phyloP scores from a whole-genome alignment of 108 stramenopile genomes.

The Nitzschia putrida region DNA sequence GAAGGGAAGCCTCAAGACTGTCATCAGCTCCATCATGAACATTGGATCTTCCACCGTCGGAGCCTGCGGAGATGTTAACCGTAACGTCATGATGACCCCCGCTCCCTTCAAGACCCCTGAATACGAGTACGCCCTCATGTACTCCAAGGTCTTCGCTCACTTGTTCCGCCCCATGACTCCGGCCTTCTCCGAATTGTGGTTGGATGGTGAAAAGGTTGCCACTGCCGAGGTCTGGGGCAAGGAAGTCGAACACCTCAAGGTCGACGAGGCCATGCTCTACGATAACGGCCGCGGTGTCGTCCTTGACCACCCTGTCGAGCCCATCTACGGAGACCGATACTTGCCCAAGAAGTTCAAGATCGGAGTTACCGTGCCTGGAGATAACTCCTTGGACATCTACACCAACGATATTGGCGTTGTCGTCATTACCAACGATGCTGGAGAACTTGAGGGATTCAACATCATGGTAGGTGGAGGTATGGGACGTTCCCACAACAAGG shows the following conservation, averaged over 20 bases:
- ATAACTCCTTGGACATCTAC: constrained; percentile 96
- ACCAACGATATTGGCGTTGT: constrained; percentile 96
- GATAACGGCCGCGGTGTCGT: constrained; percentile 89
- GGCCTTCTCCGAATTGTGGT: constrained; percentile 94
- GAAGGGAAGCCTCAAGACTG: constrained; percentile 94
- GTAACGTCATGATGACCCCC: constrained; percentile 95
- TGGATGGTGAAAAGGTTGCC: constrained; percentile 95
- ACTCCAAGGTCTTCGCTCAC: constrained; percentile 89
- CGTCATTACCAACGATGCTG: constrained; percentile 70
- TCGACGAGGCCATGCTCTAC: constrained; percentile 74
- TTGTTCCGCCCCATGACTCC: constrained; percentile 92
- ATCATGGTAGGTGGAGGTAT: constrained; percentile 97
- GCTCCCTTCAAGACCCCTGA: constrained; percentile 82
- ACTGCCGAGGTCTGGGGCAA: constrained; percentile 89
- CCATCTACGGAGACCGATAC: constrained; percentile 95
- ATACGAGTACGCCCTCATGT: constrained; percentile 83
- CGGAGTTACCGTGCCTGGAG: constrained; percentile 93
- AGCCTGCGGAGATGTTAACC: constrained; percentile 96
- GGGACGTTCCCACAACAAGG: constrained; percentile 98
- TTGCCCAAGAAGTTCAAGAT: constrained; percentile 99
- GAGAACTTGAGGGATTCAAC: constrained; percentile 91
- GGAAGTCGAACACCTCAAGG: constrained; percentile 70
- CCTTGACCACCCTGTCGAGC: constrained; percentile 85
- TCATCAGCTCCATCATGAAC: constrained; percentile 95
- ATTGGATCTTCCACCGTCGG: constrained; percentile 95